phyloP scores from a whole-genome alignment of 768 basidiomycete genomes.

The Hypsizygus marmoreus region DNA sequence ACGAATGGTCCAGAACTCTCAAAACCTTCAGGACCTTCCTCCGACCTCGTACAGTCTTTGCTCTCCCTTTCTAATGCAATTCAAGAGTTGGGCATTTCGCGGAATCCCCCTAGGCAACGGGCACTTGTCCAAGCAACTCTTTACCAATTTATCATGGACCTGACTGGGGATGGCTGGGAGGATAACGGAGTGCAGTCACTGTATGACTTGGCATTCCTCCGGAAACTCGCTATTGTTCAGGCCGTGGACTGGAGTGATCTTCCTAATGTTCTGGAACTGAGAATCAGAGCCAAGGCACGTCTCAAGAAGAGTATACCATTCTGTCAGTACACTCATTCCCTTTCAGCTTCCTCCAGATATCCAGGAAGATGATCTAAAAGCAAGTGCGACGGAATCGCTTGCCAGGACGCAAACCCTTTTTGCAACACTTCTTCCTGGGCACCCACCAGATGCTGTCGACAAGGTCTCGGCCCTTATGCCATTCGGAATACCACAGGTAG shows the following conservation, averaged over 20 bases:
- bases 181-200: slow-evolving; percentile 31
- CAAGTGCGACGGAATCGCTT: slow-evolving; percentile 44
- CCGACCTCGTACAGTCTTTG: slow-evolving; percentile 55
- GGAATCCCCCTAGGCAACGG: slow-evolving; percentile 35
- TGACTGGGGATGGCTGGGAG: slow-evolving; percentile 31
- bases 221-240: slow-evolving; percentile 39
- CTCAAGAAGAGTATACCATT: no score
- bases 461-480: slow-evolving; percentile 48
- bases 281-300: slow-evolving; percentile 23
- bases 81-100: slow-evolving; percentile 55
- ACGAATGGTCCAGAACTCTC: slow-evolving; percentile 5
- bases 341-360: slow-evolving; percentile 16
- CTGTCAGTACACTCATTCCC: no score
- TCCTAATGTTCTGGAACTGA: slow-evolving; percentile 25
- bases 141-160: slow-evolving; percentile 37
- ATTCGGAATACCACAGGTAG: slow-evolving; percentile 52
- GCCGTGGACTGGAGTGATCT: slow-evolving; percentile 31
- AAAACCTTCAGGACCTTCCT: slow-evolving; percentile 46
- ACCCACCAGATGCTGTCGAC: slow-evolving; percentile 29
- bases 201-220: slow-evolving; percentile 53
- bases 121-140: slow-evolving; percentile 41
- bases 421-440: slow-evolving; percentile 53
- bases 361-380: slow-evolving; percentile 10
- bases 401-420: slow-evolving; percentile 63
- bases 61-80: slow-evolving; percentile 53